phyloP scores from a whole-genome alignment of 768 basidiomycete genomes.

The Lyophyllum semitale region DNA sequence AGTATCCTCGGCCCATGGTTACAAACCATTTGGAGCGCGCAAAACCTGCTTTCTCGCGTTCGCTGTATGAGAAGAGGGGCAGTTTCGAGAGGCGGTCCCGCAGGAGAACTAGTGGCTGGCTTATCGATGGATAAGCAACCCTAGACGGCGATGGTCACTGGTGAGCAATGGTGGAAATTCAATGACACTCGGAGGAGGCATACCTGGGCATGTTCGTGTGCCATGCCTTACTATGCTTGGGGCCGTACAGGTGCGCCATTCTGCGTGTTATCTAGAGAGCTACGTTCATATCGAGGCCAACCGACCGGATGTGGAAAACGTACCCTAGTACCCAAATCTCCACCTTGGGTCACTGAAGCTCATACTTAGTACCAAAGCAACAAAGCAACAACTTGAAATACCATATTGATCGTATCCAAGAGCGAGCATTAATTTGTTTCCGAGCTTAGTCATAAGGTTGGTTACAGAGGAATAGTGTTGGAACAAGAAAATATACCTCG shows the following conservation, averaged over 20 bases:
- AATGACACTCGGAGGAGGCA: not conserved
- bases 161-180: not conserved
- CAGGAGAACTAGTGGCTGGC: conserved; percentile 24
- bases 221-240: conserved; percentile 49
- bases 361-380: not conserved
- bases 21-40: conserved; percentile 29
- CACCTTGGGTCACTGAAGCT: conserved; percentile 47
- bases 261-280: conserved; percentile 24
- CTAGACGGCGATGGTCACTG: not conserved
- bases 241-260: conserved; percentile 31
- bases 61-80: conserved; percentile 18
- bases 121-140: conserved; percentile 19
- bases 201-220: conserved; percentile 48
- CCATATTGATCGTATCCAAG: conserved; percentile 54
- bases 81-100: conserved; percentile 26
- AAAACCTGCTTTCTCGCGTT: conserved; percentile 35
- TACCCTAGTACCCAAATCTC: conserved; percentile 48
- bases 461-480: not conserved
- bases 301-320: conserved; percentile 4
- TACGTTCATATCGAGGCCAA: too few species aligned
- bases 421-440: conserved; percentile 49
- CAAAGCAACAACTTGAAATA: not conserved
- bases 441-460: conserved; percentile 29
- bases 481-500: conserved; percentile 43
- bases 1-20: conserved; percentile 37